phyloP scores from a whole-genome alignment of 176 grass and related monocot genomes.

The Puccinellia tenuiflora region DNA sequence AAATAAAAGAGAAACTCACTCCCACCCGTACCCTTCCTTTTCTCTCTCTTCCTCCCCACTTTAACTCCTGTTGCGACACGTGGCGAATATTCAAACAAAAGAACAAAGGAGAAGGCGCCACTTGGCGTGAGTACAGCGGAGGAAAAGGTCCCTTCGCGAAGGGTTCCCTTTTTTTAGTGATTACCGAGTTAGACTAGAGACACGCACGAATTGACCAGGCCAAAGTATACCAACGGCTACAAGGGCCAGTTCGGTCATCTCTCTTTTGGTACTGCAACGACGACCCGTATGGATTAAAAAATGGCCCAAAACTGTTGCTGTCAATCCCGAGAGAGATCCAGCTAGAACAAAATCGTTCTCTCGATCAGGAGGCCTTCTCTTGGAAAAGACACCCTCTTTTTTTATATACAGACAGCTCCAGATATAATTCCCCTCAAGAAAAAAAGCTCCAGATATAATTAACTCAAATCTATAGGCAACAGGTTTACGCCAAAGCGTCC shows the following conservation, averaged over 20 bases:
- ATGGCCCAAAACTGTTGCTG: neutral
- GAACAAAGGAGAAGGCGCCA: too few species aligned
- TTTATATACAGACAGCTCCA: neutral
- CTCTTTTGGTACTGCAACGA: too few species aligned
- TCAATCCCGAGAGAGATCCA: neutral
- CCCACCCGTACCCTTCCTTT: too few species aligned
- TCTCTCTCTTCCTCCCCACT: too few species aligned
- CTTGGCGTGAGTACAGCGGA: too few species aligned
- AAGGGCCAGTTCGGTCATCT: neutral
- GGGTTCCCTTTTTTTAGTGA: too few species aligned
- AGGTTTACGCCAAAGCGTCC: neutral
- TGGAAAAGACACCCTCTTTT: neutral
- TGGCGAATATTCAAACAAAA: too few species aligned
- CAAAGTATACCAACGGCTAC: neutral
- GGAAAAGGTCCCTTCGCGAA: too few species aligned
- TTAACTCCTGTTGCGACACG: too few species aligned
- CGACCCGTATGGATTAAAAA: neutral
- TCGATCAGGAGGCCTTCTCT: neutral
- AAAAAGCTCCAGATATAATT: too few species aligned
- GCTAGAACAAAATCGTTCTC: neutral
- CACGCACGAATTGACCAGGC: neutral
- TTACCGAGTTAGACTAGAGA: neutral
- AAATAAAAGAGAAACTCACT: too few species aligned
- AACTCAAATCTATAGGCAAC: neutral
- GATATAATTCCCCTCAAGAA: too few species aligned